Conservation (phyloP, 495 filamentous ascomycete species). For the Tuber magnatum region DNA sequence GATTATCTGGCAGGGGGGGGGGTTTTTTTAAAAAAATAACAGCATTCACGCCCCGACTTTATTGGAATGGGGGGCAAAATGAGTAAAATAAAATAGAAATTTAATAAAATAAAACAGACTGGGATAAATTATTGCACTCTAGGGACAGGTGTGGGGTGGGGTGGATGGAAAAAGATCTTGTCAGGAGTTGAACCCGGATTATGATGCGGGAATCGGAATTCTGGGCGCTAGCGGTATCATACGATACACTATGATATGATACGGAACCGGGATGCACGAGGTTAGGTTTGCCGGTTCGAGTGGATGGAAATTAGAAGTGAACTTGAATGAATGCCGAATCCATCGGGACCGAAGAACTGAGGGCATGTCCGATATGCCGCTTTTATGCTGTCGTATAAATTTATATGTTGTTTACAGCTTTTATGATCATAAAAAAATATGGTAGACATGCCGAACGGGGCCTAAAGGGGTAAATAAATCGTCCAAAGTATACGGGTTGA, state of each 20-base stretch:
- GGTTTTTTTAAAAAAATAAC: background rate
- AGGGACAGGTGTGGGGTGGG: background rate
- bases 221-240: slow-evolving; percentile 12
- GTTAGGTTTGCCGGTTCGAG: background rate
- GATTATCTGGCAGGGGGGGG: background rate
- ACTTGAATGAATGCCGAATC: background rate
- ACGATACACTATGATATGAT: slow-evolving; percentile 11
- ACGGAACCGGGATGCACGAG: background rate
- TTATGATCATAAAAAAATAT: too few relatives aligned
- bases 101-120: too few relatives aligned
- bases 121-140: background rate
- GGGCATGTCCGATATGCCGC: too few relatives aligned
- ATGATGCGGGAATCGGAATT: slow-evolving; percentile 10
- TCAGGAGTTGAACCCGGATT: slow-evolving; percentile 20
- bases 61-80: background rate
- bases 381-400: too few relatives aligned
- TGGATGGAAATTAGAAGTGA: background rate
- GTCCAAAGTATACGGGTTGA: background rate
- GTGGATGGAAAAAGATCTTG: slow-evolving; percentile 1
- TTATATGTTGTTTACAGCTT: too few relatives aligned
- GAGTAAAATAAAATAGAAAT: too few relatives aligned
- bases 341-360: background rate
- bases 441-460: too few relatives aligned
- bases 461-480: too few relatives aligned
- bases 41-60: background rate